A percentile compares a stretch with the other conserved stretches of the same genome.
phyloP scores from a whole-genome alignment of 495 filamentous ascomycete genomes.

The Lasiosphaeria hispida region DNA sequence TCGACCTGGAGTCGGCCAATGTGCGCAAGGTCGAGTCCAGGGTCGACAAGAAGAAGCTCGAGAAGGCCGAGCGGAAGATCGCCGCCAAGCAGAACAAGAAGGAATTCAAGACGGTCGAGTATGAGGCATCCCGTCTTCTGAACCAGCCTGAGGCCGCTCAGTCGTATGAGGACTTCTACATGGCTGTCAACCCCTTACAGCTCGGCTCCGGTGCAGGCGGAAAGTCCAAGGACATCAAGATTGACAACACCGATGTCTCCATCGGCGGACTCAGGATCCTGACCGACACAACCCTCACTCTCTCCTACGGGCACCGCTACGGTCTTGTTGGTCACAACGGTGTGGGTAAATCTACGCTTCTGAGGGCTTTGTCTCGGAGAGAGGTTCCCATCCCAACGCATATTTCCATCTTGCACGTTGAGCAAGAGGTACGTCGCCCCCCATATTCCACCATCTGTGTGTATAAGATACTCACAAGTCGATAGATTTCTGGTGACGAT shows the following conservation, averaged over 20 bases:
- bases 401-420: constrained; percentile 98
- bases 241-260: constrained; percentile 91
- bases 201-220: constrained; percentile 63
- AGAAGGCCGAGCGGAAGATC: constrained; percentile 98
- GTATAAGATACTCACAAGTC: constrained; percentile 18
- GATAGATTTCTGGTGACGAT: constrained; percentile 89
- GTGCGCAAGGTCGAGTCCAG: constrained; percentile 91
- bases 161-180: constrained; percentile 99
- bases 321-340: constrained; percentile 98
- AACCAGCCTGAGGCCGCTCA: constrained; percentile 79
- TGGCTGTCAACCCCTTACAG: constrained; percentile 96
- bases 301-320: constrained; percentile 92
- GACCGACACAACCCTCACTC: constrained; percentile 81
- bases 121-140: constrained; percentile 90
- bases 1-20: constrained; percentile 93
- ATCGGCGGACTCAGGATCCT: constrained; percentile 88
- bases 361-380: constrained; percentile 87
- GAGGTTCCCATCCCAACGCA: constrained; percentile 93
- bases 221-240: constrained; percentile 99
- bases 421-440: constrained; percentile 74
- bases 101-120: constrained; percentile 94
- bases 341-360: constrained; percentile 96
- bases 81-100: constrained; percentile 98
- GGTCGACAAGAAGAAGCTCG: constrained; percentile 97
- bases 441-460: neutral